Conservation (phyloP, 106 monocot genomes). For the Allium cepa region DNA sequence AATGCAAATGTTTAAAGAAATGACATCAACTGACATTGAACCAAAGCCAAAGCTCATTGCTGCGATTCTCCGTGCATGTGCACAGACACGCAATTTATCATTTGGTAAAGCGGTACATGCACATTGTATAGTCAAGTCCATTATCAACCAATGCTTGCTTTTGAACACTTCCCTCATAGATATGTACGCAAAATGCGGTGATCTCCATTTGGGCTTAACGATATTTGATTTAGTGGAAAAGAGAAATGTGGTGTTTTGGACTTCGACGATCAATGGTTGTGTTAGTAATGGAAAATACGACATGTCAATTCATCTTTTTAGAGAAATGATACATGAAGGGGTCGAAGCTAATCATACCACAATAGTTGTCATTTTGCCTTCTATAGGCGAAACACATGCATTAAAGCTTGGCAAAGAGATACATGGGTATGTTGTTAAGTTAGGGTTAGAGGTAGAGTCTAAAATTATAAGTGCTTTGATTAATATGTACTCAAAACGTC, state of each 20-base stretch:
- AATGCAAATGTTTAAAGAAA: slow-evolving; percentile 6
- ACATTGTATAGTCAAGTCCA: too few relatives aligned
- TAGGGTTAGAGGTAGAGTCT: slow-evolving; percentile 15
- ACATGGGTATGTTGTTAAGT: slow-evolving; percentile 22
- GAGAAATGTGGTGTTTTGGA: too few relatives aligned
- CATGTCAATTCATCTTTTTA: slow-evolving; percentile 2
- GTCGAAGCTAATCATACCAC: slow-evolving; percentile 23
- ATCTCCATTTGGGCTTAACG: too few relatives aligned
- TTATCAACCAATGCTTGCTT: too few relatives aligned
- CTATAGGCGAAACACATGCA: slow-evolving; percentile 25
- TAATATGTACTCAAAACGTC: slow-evolving; percentile 26
- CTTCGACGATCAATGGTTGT: slow-evolving; percentile 28
- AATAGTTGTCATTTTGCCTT: slow-evolving; percentile 17
- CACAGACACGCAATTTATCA: too few relatives aligned
- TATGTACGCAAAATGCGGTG: too few relatives aligned
- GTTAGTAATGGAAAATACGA: background rate
- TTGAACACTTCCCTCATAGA: too few relatives aligned
- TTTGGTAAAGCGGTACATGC: too few relatives aligned
- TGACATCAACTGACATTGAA: background rate
- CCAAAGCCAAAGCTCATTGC: slow-evolving; percentile 26
- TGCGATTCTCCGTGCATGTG: slow-evolving; percentile 15
- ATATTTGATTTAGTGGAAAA: too few relatives aligned
- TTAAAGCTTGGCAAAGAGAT: slow-evolving; percentile 54
- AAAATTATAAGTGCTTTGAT: slow-evolving; percentile 14
- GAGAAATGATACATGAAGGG: slow-evolving; percentile 14